A percentile compares a stretch with the other conserved stretches of the same genome.
Conservation (phyloP, 257 asterid genomes). For the Solanum virginianum region DNA sequence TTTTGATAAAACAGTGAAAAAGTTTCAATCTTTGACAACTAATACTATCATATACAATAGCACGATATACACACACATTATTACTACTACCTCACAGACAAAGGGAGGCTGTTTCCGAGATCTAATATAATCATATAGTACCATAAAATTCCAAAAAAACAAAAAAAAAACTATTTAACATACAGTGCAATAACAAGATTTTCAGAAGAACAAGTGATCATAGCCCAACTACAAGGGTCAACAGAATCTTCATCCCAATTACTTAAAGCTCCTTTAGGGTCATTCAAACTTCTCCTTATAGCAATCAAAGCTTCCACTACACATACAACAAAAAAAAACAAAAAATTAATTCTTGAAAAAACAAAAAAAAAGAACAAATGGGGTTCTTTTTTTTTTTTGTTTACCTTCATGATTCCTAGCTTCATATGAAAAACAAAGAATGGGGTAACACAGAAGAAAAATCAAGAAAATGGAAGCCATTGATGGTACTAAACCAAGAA, state of each 20-base stretch:
- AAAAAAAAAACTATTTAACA: background rate
- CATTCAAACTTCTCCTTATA: constrained; percentile 38
- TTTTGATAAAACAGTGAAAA: background rate
- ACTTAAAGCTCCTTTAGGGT: constrained; percentile 77
- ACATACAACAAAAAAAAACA: background rate
- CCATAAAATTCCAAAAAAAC: background rate
- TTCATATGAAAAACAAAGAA: constrained; percentile 34
- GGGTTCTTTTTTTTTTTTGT: background rate
- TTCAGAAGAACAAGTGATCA: constrained; percentile 84
- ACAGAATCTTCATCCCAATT: constrained; percentile 95
- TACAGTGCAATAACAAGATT: constrained; percentile 74
- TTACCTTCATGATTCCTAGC: constrained; percentile 84
- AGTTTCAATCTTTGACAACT: background rate
- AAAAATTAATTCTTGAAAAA: background rate
- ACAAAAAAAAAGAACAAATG: background rate
- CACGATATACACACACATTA: too few relatives aligned
- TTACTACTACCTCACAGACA: too few relatives aligned
- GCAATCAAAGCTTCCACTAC: constrained; percentile 68
- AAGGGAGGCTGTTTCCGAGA: too few relatives aligned
- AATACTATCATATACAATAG: background rate
- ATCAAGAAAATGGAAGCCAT: background rate
- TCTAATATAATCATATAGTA: background rate
- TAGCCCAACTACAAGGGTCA: constrained; percentile 97
- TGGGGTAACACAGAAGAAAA: constrained; percentile 21
- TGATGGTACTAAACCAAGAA: background rate